Percentiles rank a stretch among this genome's conserved stretches.
These are phyloP conservation scores for Suillus ampliporus DNA, from an alignment of 768 basidiomycete species.

Conservation along the genomic window DNA sequence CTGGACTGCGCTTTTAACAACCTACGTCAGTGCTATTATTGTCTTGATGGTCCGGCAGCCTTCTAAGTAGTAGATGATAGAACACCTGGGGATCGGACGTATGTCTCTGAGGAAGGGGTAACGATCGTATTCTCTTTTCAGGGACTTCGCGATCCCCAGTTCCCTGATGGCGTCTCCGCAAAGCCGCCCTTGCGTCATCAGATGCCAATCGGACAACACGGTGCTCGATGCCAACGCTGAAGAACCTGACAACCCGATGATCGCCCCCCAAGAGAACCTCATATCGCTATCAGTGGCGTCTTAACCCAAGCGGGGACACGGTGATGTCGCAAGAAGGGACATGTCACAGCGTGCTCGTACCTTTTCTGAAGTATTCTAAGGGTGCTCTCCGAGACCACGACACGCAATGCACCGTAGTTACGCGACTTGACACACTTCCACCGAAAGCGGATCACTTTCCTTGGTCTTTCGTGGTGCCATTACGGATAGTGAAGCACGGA, in stretches of 20 bases:
- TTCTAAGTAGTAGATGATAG: constrained; percentile 19
- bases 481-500: background rate
- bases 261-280: constrained; percentile 66
- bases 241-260: constrained; percentile 18
- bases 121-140: constrained; percentile 88
- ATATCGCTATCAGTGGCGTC: constrained; percentile 43
- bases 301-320: constrained; percentile 4
- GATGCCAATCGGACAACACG: background rate
- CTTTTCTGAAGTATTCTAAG: background rate
- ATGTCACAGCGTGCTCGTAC: background rate
- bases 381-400: background rate
- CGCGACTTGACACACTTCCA: background rate
- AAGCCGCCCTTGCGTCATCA: constrained; percentile 38
- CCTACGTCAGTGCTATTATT: background rate
- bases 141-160: constrained; percentile 57
- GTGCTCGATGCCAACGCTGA: background rate
- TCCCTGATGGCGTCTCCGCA: constrained; percentile 76
- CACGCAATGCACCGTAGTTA: background rate
- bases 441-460: background rate
- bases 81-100: constrained; percentile 67
- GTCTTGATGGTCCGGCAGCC: background rate
- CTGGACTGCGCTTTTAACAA: background rate
- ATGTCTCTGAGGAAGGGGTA: constrained; percentile 89
- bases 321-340: background rate
- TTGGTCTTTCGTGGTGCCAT: background rate